Evolutionary conservation across 2,329 filamentous ascomycete genomes (phyloP), one percentile per base, ranked within the genome.

Genomic region (Cytospora schulzeri): DNA sequence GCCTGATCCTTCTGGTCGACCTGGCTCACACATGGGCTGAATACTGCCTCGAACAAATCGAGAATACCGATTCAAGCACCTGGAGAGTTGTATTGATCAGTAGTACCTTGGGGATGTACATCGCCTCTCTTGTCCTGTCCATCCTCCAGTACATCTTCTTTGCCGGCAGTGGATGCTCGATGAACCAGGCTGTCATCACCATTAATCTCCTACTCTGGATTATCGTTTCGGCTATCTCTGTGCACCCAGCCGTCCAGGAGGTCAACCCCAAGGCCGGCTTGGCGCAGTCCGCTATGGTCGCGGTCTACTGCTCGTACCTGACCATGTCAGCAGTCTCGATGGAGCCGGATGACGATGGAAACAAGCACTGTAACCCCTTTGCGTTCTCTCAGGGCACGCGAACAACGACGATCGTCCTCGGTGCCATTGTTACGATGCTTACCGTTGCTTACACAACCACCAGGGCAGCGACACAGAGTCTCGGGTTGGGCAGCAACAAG

Each of bases 281-380:
- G 65, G 95, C 95, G n/a, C 95, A 99, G 76, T 93, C 93, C 51
- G 94, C 95, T 67, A 97, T 98, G 86, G 95, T 99, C 53, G 92
- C 93, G 22, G 87, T 97, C 65, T 99, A 99, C 83, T 99, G 95
- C 85, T 98, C 95, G 52, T 99, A 99, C 75, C 86, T 99, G 62
- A 99, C 95, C 70, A 92, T 99, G 88, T 97, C 93, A 2, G 95
- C 95, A 29, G 95, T 99, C 1, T 96, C 93, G 62, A 98, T 99
- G 95, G 94, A 99, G 73, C 95, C 95, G 0, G 94, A 98, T 76
- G 80, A 96, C 78, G 89, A 95, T 0, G 93, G 97, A 73, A 83
- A 97, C 80, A 90, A 91, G 71, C 85, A 91, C 69, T 99, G 95
- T 86, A 99, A 99, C 77, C 95, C 95, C 11, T 84, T 99, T 35